A percentile compares a stretch with the other conserved stretches of the same genome.
Evolutionary conservation across 192 early-diverging fungal species (phyloP).

Genomic region (Coemansia guatemalensis): DNA sequence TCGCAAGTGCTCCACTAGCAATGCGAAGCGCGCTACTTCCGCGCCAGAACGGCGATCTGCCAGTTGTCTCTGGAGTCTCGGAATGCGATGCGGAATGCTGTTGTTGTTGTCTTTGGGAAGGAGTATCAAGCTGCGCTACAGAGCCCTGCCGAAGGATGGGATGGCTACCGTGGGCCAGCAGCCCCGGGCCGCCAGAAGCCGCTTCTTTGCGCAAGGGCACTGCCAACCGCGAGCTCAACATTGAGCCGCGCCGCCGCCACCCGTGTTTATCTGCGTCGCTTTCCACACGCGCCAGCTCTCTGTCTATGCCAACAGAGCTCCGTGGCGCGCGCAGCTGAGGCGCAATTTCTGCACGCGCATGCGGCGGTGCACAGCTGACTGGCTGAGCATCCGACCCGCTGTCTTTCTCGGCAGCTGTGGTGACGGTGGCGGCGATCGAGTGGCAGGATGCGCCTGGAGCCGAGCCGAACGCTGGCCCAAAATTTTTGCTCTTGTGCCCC

Average conservation of each 20-base stretch:
- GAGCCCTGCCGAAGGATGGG: constrained; percentile 40
- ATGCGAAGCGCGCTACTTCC: constrained; percentile 20
- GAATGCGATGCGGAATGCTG: constrained; percentile 24
- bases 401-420: not conserved
- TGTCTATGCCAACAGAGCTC: constrained; percentile 27
- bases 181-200: not conserved
- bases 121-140: constrained; percentile 24
- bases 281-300: constrained; percentile 12
- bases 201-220: constrained; percentile 32
- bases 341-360: constrained; percentile 29
- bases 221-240: constrained; percentile 39
- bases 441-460: no score
- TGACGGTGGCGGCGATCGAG: constrained; percentile 2
- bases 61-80: constrained; percentile 16
- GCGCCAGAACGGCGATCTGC: constrained; percentile 39
- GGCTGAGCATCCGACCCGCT: not conserved
- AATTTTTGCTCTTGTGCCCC: not conserved
- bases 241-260: constrained; percentile 51
- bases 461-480: no score
- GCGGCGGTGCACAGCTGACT: constrained; percentile 13
- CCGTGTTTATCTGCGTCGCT: constrained; percentile 25
- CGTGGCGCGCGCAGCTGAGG: constrained; percentile 16
- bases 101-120: constrained; percentile 6
- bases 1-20: constrained; percentile 11
- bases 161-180: constrained; percentile 3